Percentiles rank a stretch among this genome's conserved stretches.
phyloP scores from a whole-genome alignment of 164 flowering plant genomes.

The Liquidambar formosana region DNA sequence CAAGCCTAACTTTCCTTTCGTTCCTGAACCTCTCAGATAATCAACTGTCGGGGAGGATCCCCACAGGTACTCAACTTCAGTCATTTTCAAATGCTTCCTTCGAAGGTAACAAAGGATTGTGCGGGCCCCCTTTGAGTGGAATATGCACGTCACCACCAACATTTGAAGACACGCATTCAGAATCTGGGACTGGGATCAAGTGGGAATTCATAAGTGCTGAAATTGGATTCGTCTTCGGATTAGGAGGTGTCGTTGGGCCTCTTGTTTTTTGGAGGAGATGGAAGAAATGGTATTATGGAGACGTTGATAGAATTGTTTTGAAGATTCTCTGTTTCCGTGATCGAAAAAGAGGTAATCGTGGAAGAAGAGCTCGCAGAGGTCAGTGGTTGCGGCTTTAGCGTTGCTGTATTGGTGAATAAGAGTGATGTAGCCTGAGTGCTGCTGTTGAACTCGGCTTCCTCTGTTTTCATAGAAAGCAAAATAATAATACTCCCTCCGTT shows the following conservation, averaged over 20 bases:
- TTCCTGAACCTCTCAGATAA: slow-evolving; percentile 45
- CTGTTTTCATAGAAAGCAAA: no score
- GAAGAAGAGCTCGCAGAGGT: not conserved
- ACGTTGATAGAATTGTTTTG: not conserved
- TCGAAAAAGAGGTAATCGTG: not conserved
- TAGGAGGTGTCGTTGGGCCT: slow-evolving; percentile 13
- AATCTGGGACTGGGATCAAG: not conserved
- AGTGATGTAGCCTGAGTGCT: no score
- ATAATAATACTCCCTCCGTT: no score
- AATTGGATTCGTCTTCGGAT: slow-evolving; percentile 20
- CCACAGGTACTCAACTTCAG: not conserved
- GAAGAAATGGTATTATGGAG: slow-evolving; percentile 12
- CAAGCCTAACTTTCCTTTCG: slow-evolving; percentile 36
- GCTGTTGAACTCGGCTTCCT: no score
- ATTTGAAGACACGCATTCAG: not conserved
- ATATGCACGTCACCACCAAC: not conserved
- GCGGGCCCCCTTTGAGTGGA: no score
- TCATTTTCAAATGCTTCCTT: not conserved
- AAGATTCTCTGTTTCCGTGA: not conserved
- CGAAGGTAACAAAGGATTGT: not conserved
- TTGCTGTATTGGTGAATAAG: no score
- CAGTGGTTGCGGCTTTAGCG: slow-evolving; percentile 12
- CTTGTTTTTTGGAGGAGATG: slow-evolving; percentile 14
- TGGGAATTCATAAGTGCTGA: slow-evolving; percentile 12
- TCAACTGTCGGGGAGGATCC: slow-evolving; percentile 40